A percentile compares a stretch with the other conserved stretches of the same genome.
Conservation (phyloP, 257 asterid species). For the Agastache rugosa region DNA sequence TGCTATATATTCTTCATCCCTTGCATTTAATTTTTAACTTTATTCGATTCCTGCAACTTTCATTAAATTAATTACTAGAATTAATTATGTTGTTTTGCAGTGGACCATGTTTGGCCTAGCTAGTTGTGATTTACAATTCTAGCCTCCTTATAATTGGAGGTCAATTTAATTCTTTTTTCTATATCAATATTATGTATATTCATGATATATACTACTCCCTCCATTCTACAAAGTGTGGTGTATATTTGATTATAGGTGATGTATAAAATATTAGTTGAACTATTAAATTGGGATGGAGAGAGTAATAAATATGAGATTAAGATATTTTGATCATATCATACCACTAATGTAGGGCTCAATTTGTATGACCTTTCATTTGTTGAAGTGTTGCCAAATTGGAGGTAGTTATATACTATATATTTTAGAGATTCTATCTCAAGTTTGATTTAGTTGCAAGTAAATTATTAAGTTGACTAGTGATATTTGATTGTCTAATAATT, state of each 20-base stretch:
- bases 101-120: neutral
- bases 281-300: too few relatives aligned
- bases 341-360: neutral
- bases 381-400: neutral
- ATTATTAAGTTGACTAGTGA: neutral
- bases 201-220: neutral
- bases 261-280: too few relatives aligned
- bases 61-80: neutral
- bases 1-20: neutral
- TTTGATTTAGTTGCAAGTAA: neutral
- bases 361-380: neutral
- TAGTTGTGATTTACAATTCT: neutral
- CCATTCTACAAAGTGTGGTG: too few relatives aligned
- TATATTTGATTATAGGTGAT: too few relatives aligned
- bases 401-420: too few relatives aligned
- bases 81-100: neutral
- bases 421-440: neutral
- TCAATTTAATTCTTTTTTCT: neutral
- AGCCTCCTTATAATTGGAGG: neutral
- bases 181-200: neutral
- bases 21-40: too few relatives aligned
- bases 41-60: neutral
- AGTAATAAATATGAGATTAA: conserved; percentile 2
- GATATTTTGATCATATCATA: neutral
- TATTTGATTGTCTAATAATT: neutral